Evolutionary conservation across 2,329 filamentous ascomycete genomes (phyloP).

Genomic region (Aspergillus intermedius): DNA sequence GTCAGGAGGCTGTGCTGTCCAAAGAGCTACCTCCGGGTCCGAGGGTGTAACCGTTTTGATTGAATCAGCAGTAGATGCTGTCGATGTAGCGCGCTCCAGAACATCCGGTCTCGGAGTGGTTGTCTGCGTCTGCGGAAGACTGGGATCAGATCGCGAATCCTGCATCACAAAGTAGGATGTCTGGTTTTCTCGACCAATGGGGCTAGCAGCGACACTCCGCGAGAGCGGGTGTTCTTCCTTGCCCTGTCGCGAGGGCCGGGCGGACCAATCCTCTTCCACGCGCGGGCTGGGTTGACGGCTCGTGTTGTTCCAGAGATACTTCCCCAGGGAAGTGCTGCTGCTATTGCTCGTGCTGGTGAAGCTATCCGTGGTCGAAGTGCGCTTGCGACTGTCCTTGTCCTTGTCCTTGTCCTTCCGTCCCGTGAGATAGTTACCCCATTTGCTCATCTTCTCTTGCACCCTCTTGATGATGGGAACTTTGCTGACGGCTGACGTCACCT

Average conservation of each 20-base stretch:
- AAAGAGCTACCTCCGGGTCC: conserved; percentile 17
- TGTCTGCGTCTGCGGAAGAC: conserved; percentile 6
- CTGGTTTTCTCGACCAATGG: conserved; percentile 41
- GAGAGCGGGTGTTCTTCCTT: conserved; percentile 65
- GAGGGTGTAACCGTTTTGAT: conserved; percentile 39
- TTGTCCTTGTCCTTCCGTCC: conserved; percentile 31
- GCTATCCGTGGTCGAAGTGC: conserved; percentile 49
- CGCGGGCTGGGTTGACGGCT: conserved; percentile 51
- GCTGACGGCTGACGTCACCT: conserved; percentile 84
- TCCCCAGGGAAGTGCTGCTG: conserved; percentile 50
- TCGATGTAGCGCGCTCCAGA: conserved; percentile 36
- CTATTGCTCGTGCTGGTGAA: conserved; percentile 50
- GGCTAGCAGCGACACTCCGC: conserved; percentile 66
- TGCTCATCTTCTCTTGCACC: conserved; percentile 69
- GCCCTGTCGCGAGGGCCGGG: conserved; percentile 44
- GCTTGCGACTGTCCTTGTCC: conserved; percentile 41
- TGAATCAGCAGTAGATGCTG: conserved; percentile 42
- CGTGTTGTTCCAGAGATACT: conserved; percentile 41
- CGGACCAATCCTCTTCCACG: conserved; percentile 51
- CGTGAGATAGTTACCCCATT: conserved; percentile 54
- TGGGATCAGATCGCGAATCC: conserved; percentile 12
- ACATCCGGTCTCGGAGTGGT: conserved; percentile 30
- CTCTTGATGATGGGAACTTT: conserved; percentile 82
- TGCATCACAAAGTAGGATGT: conserved; percentile 32
- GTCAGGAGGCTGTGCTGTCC: conserved; percentile 15